Evolutionary conservation across 75 land plant species (phyloP), one percentile per base, ranked within the genome.

Genomic region (Cryptomeria japonica): DNA sequence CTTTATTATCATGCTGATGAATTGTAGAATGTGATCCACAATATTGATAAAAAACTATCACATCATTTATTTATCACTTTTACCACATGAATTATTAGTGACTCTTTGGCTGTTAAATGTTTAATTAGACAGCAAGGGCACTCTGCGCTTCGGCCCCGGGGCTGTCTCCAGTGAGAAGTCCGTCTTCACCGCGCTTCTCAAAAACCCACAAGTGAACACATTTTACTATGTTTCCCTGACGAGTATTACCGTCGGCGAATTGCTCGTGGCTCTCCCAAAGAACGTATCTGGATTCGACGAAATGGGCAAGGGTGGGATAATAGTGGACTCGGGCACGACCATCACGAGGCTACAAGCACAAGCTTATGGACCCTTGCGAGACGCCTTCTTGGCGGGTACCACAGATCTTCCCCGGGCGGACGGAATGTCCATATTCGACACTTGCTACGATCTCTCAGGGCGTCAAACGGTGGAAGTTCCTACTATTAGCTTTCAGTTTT

Each of bases 321-420:
- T 96, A 31, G 87, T 96, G 86, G 97, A 96, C 89, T 92, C 96
- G 3, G 97, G 97, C 11, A 96, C 97, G 4, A 92, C 96, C 28
- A 93, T 96, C 72, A 96, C 97, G 7, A 80, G 94, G 87, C 90
- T 96, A 5, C 95, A 93, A 9, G 80, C 87, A 0, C 14, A 39
- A 19, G 94, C 90, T 2, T 96, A 96, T 87, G 73, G 55, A n/a
- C 92, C 97, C 31, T 88, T 96, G 15, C 89, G 96, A 14, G 93
- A 96, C 84, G 90, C 94, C 0, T 96, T 93, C 84, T 16, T 87
- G 39, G 87, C 87, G 13, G 89, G 90, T 32, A 90, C 94, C 41
- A 28, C 46, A 16, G 86, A 87, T 86, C 91, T 94, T 5, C 93
- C 93, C 3, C 51, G 87, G 83, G 86, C 93, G 9, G 1, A 86